These are phyloP conservation scores for Suillus tomentosus DNA, from an alignment of 768 basidiomycete genomes.

Conservation along the genomic window DNA sequence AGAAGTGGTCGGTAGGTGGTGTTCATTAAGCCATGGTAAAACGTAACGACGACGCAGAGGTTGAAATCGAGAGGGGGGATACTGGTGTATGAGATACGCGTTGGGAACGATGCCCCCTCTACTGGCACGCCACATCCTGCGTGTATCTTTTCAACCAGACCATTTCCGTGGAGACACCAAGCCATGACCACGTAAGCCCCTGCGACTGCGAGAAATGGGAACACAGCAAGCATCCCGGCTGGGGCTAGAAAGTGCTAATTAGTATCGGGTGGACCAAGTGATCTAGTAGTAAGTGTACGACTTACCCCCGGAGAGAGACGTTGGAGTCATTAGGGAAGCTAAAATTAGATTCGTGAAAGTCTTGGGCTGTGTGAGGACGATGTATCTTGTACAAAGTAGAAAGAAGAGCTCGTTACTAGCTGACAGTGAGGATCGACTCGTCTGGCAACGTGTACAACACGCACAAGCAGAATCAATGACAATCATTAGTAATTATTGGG, in stretches of 20 bases:
- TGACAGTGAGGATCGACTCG: background rate
- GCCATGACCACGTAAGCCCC: background rate
- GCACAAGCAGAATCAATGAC: too few species aligned
- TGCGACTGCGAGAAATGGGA: conserved; percentile 6
- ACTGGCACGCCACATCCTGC: conserved; percentile 32
- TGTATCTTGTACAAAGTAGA: background rate
- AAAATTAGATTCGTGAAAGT: background rate
- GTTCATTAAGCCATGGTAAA: conserved; percentile 40
- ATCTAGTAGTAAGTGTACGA: background rate
- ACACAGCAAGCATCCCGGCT: background rate
- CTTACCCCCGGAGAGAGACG: background rate
- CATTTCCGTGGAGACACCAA: conserved; percentile 3
- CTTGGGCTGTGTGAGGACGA: background rate
- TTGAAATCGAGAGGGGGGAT: conserved; percentile 33
- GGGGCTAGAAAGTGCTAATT: conserved; percentile 4
- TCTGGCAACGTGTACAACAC: background rate
- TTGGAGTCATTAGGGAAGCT: background rate
- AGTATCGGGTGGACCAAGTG: background rate
- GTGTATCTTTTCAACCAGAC: conserved; percentile 18
- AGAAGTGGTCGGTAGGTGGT: conserved; percentile 9
- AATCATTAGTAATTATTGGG: too few species aligned
- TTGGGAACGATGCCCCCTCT: conserved; percentile 21
- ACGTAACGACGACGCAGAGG: conserved; percentile 44
- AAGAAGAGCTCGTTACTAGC: background rate
- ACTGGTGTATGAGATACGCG: conserved; percentile 42